These are phyloP conservation scores for Lichtheimia hyalospora DNA, from an alignment of 371 early-diverging fungal species.

Conservation along the genomic window DNA sequence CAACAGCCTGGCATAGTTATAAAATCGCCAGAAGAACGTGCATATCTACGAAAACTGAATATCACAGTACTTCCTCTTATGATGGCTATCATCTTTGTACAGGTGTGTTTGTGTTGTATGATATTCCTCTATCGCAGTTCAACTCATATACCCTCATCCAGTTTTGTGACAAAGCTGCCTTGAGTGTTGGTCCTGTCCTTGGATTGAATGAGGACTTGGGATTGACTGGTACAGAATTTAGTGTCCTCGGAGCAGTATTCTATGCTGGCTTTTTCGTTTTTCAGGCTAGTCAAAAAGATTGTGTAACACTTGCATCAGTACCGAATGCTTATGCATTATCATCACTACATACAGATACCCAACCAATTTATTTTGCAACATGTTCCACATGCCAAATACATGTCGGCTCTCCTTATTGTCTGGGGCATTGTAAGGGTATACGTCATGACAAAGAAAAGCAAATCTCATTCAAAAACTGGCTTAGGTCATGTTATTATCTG, in stretches of 20 bases:
- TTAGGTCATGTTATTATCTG: constrained; percentile 2
- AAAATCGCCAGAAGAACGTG: constrained; percentile 25
- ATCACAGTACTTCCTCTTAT: constrained; percentile 22
- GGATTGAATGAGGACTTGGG: constrained; percentile 30
- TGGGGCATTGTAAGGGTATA: constrained; percentile 33
- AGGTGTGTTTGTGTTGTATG: constrained; percentile 11
- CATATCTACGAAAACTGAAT: constrained; percentile 28
- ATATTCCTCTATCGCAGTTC: too few relatives aligned
- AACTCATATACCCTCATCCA: background rate
- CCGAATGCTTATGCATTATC: too few relatives aligned
- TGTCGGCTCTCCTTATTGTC: constrained; percentile 22
- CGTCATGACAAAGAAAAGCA: background rate
- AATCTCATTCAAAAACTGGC: background rate
- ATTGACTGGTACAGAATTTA: constrained; percentile 22
- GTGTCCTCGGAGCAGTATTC: constrained; percentile 32
- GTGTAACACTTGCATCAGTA: too few relatives aligned
- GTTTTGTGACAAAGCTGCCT: constrained; percentile 43
- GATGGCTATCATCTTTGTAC: constrained; percentile 26
- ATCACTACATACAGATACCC: background rate
- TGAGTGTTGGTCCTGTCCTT: constrained; percentile 33
- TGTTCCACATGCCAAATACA: constrained; percentile 24
- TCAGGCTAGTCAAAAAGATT: constrained; percentile 20
- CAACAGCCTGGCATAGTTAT: background rate
- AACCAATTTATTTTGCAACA: constrained; percentile 39
- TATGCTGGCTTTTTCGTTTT: constrained; percentile 35